Percentiles rank a stretch among this genome's conserved stretches.
Conservation (phyloP, 805 yeast species). For the Ogataea corticis region DNA sequence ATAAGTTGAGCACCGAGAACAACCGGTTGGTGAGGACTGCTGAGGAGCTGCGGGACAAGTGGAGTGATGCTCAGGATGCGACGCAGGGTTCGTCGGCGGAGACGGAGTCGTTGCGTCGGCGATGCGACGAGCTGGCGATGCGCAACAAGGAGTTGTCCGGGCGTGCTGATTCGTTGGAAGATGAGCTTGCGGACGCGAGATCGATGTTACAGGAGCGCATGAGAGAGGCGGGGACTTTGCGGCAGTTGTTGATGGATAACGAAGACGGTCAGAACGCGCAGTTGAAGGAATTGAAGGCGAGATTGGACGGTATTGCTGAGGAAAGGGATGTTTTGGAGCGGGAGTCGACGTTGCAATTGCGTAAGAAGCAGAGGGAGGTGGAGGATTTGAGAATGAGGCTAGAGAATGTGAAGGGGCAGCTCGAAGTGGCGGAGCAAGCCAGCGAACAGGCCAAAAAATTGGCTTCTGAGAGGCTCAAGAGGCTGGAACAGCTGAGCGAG, state of each 20-base stretch:
- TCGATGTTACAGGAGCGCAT: constrained; percentile 76
- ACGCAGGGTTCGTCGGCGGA: constrained; percentile 37
- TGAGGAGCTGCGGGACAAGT: constrained; percentile 41
- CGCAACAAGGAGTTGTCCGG: constrained; percentile 64
- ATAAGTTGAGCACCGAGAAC: constrained; percentile 44
- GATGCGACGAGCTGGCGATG: constrained; percentile 70
- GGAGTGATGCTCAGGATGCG: constrained; percentile 35
- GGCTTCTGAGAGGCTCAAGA: constrained; percentile 7
- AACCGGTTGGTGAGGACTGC: constrained; percentile 41
- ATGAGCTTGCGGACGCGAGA: constrained; percentile 77
- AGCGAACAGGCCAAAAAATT: constrained; percentile 11
- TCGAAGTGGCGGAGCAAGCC: constrained; percentile 13
- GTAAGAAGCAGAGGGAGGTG: constrained; percentile 62
- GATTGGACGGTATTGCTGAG: constrained; percentile 51
- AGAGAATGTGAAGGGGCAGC: constrained; percentile 31
- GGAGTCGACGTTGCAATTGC: constrained; percentile 47
- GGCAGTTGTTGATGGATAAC: constrained; percentile 65
- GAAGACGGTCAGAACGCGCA: constrained; percentile 58
- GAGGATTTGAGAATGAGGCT: constrained; percentile 58
- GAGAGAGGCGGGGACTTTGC: constrained; percentile 71
- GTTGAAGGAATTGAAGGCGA: constrained; percentile 55
- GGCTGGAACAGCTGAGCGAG: constrained; percentile 1
- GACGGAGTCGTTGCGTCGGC: constrained; percentile 55
- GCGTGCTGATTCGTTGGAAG: constrained; percentile 68
- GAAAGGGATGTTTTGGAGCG: constrained; percentile 63